Conservation (phyloP, 2,329 filamentous ascomycete genomes). For the Graphilbum ipis-grandicollis region DNA sequence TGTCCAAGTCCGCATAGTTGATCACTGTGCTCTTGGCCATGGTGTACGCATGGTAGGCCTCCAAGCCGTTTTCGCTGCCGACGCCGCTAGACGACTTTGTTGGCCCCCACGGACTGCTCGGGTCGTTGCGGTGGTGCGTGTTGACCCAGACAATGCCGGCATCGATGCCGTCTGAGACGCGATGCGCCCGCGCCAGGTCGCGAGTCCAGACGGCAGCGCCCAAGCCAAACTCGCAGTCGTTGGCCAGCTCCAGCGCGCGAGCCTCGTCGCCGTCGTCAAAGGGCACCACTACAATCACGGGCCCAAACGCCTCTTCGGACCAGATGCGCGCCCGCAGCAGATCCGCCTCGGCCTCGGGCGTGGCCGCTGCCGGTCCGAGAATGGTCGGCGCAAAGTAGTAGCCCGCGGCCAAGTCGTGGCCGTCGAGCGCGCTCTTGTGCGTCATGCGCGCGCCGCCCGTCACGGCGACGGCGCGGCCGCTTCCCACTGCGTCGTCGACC, state of each 20-base stretch:
- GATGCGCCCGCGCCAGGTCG: conserved; percentile 55
- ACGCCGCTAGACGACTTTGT: conserved; percentile 44
- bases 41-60: conserved; percentile 42
- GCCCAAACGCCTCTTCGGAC: conserved; percentile 70
- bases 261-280: conserved; percentile 62
- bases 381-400: conserved; percentile 76
- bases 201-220: conserved; percentile 63
- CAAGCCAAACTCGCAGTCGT: conserved; percentile 59
- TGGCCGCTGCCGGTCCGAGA: conserved; percentile 27
- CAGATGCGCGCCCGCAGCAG: conserved; percentile 57
- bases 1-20: conserved; percentile 44
- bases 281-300: conserved; percentile 57
- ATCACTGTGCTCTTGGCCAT: conserved; percentile 49
- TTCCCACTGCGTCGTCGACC: conserved; percentile 44
- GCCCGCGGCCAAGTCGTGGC: conserved; percentile 31
- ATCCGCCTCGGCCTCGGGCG: conserved; percentile 18
- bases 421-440: conserved; percentile 29
- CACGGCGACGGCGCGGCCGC: conserved; percentile 20
- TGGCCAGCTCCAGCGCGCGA: conserved; percentile 52
- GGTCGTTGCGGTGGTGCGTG: conserved; percentile 56
- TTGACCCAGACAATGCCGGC: conserved; percentile 44
- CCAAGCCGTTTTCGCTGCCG: conserved; percentile 55
- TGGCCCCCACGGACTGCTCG: conserved; percentile 54
- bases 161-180: conserved; percentile 52
- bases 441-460: conserved; percentile 30